These are phyloP conservation scores for Sporobolomyces pararoseus DNA, from an alignment of 768 basidiomycete genomes.

Conservation along the genomic window DNA sequence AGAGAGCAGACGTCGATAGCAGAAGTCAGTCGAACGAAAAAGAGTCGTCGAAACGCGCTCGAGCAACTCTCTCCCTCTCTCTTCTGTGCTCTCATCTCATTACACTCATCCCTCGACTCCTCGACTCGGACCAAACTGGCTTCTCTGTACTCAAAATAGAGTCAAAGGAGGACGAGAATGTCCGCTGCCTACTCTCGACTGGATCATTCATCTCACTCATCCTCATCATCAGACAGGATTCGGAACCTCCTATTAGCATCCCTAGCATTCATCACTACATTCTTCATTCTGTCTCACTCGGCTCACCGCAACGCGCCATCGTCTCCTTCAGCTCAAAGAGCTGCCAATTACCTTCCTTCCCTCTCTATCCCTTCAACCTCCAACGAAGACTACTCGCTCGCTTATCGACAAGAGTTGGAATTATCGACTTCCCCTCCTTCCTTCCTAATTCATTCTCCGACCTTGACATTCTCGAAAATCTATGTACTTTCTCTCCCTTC, in stretches of 20 bases:
- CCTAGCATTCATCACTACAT: neutral
- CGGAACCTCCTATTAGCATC: neutral
- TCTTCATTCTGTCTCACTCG: constrained; percentile 7
- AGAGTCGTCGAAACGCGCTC: too few relatives aligned
- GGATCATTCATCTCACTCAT: too few relatives aligned
- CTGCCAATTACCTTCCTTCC: constrained; percentile 5
- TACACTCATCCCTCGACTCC: too few relatives aligned
- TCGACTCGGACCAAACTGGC: too few relatives aligned
- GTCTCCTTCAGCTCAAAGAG: neutral
- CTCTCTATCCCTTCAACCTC: neutral
- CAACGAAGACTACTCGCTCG: constrained; percentile 3
- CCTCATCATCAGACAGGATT: too few relatives aligned
- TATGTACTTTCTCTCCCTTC: constrained; percentile 45
- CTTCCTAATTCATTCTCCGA: constrained; percentile 15
- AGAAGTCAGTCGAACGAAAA: too few relatives aligned
- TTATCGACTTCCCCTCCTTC: neutral
- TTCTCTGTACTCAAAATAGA: neutral
- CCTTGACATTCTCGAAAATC: constrained; percentile 42
- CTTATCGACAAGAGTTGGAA: constrained; percentile 14
- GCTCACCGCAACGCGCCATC: neutral
- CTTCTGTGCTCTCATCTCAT: too few relatives aligned
- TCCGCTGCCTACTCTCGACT: too few relatives aligned
- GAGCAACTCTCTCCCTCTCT: too few relatives aligned
- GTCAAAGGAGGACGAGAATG: too few relatives aligned
- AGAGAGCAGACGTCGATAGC: too few relatives aligned